phyloP scores from a whole-genome alignment of 2,329 filamentous ascomycete species.

The Botrytis medusae region DNA sequence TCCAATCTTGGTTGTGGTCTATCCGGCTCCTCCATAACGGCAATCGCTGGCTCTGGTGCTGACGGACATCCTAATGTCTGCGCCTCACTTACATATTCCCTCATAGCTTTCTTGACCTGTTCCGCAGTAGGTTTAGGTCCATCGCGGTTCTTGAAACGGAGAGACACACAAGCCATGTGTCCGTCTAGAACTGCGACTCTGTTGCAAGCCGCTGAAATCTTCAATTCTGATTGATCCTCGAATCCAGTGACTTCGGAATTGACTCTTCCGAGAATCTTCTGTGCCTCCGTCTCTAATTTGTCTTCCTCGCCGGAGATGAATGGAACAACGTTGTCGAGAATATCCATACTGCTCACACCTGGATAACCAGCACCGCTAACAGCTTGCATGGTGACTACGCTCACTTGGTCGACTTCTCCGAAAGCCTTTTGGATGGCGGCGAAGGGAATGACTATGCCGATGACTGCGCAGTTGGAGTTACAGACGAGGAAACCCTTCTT shows the following conservation, averaged over 20 bases:
- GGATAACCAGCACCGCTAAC: slow-evolving; percentile 91
- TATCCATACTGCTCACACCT: slow-evolving; percentile 89
- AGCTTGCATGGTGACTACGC: slow-evolving; percentile 91
- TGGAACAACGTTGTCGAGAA: slow-evolving; percentile 93
- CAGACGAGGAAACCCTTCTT: slow-evolving; percentile 90
- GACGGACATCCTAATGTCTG: slow-evolving; percentile 83
- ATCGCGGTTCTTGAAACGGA: slow-evolving; percentile 70
- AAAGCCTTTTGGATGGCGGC: slow-evolving; percentile 85
- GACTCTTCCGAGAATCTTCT: slow-evolving; percentile 84
- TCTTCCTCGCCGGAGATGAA: slow-evolving; percentile 94
- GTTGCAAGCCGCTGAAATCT: slow-evolving; percentile 85
- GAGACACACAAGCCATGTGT: slow-evolving; percentile 89
- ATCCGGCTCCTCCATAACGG: slow-evolving; percentile 86
- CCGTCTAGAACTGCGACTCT: slow-evolving; percentile 94
- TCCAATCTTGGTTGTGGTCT: slow-evolving; percentile 90
- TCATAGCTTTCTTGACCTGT: slow-evolving; percentile 75
- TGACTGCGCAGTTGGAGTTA: slow-evolving; percentile 98
- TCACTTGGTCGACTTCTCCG: slow-evolving; percentile 72
- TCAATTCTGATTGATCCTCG: slow-evolving; percentile 69
- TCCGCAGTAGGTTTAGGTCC: slow-evolving; percentile 69
- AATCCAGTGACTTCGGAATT: slow-evolving; percentile 73
- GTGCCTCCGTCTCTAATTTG: slow-evolving; percentile 91
- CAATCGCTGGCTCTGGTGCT: slow-evolving; percentile 77
- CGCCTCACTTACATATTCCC: slow-evolving; percentile 78
- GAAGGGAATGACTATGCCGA: slow-evolving; percentile 92